Evolutionary conservation across 805 yeast species (phyloP).

Genomic region (Brettanomyces custersianus): DNA sequence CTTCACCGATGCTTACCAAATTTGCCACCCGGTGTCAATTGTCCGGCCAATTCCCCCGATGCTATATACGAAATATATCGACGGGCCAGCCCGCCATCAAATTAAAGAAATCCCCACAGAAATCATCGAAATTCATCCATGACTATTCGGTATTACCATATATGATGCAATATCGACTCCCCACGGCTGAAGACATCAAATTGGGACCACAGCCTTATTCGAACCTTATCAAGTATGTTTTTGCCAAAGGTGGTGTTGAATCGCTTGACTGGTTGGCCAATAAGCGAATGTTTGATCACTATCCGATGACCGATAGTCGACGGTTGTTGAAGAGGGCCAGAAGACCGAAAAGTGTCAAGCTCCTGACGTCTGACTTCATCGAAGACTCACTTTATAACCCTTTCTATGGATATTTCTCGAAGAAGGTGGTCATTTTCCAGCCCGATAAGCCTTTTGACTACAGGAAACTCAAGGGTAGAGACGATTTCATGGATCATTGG

Average conservation of each 20-base stretch:
- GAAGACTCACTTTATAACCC: slow-evolving; percentile 82
- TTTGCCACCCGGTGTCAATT: too few relatives aligned
- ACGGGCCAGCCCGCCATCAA: background rate
- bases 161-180: slow-evolving; percentile 22
- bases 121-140: slow-evolving; percentile 19
- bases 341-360: slow-evolving; percentile 55
- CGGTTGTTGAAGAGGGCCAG: slow-evolving; percentile 27
- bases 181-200: slow-evolving; percentile 14
- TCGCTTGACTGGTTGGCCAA: slow-evolving; percentile 26
- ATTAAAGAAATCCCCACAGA: background rate
- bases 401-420: slow-evolving; percentile 71
- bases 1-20: too few relatives aligned
- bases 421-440: slow-evolving; percentile 70
- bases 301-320: slow-evolving; percentile 32
- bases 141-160: slow-evolving; percentile 26
- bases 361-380: slow-evolving; percentile 73
- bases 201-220: slow-evolving; percentile 13
- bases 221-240: slow-evolving; percentile 17
- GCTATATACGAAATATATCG: too few relatives aligned
- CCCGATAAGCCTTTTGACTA: slow-evolving; percentile 59
- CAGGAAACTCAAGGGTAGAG: slow-evolving; percentile 46
- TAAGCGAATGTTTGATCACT: slow-evolving; percentile 29
- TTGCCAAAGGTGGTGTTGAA: slow-evolving; percentile 28
- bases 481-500: slow-evolving; percentile 67
- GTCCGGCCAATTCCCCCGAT: too few relatives aligned